phyloP scores from a whole-genome alignment of 75 land plant species.

The Chamaecyparis obtusa region DNA sequence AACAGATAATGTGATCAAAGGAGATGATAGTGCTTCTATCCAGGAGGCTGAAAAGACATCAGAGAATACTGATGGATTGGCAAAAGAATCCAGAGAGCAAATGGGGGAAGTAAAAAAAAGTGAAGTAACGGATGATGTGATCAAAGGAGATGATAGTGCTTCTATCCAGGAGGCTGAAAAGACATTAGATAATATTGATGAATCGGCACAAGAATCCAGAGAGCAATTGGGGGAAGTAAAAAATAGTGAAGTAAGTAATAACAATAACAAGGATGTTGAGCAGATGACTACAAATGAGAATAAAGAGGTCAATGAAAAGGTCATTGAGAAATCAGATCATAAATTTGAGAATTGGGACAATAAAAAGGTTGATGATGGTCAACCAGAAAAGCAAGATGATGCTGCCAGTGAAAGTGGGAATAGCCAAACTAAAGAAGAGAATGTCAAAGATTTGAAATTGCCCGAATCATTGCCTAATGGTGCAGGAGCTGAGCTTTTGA shows the following conservation, averaged over 20 bases:
- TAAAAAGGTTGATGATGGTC: slow-evolving; percentile 5
- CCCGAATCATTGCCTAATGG: slow-evolving; percentile 25
- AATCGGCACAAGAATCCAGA: neutral
- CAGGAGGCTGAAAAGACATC: slow-evolving; percentile 2
- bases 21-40: slow-evolving; percentile 2
- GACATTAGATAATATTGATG: neutral
- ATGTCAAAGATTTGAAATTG: slow-evolving; percentile 14
- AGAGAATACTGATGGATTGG: neutral
- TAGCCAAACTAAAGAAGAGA: slow-evolving; percentile 4
- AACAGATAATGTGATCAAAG: slow-evolving; percentile 15
- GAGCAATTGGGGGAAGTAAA: neutral
- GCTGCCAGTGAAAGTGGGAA: slow-evolving; percentile 4
- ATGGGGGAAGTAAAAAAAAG: neutral
- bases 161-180: slow-evolving; percentile 1
- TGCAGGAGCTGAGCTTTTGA: slow-evolving; percentile 24
- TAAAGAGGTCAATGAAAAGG: slow-evolving; percentile 3
- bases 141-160: slow-evolving; percentile 8
- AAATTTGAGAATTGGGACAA: neutral
- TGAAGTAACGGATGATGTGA: slow-evolving; percentile 18
- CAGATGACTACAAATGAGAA: slow-evolving; percentile 10
- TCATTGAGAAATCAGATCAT: neutral
- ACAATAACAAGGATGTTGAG: neutral
- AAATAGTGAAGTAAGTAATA: neutral
- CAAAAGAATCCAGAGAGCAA: neutral
- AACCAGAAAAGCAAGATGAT: slow-evolving; percentile 13